Evolutionary conservation across 371 early-diverging fungal species (phyloP), one percentile per base, ranked within the genome.

Genomic region (Dinochytrium kinnereticum): DNA sequence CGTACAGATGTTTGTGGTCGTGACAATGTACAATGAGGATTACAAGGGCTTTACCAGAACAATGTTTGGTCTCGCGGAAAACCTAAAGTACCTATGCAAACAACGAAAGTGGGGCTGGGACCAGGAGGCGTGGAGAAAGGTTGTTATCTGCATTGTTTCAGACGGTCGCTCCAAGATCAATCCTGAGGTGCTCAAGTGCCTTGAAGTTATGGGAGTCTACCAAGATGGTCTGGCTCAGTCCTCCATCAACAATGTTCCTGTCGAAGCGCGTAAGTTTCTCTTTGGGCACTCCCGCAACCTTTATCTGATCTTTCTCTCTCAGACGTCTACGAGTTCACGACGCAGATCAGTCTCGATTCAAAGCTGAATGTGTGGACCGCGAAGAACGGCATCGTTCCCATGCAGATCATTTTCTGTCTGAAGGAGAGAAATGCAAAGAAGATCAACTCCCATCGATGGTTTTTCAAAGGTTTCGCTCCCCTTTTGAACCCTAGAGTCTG

Each of bases 371-470:
- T 44, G 24, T 28, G 28, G 64, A 71, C 51, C 19, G 55, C 51
- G 30, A 84, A 89, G 64, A 84, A 90, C 68, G 90, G 86, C n/a
- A 88, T 91, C 79, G 91, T 93, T 1, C 97, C 97, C 2, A 88
- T 94, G 33, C 97, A 97, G 84, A 88, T 95, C 40, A 72, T 97
- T 33, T 96, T 96, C 76, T 94, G 94, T 68, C 81, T 97, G 50
- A 96, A 96, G 83, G 86, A 86, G 68, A 82, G 84, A 78, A 86
- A 86, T 69, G 80, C 78, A 44, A 85, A 85, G 59, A 84, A 82
- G 71, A 93, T 97, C 86, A 96, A 97, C 82, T 94, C 94, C 5
- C 97, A 97, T 75, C 90, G 95, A 19, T 97, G 97, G 97, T 95
- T 95, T 85, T 96, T 97, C 79, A 94, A 95, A 75, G 96, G 95